phyloP scores from a whole-genome alignment of 768 basidiomycete species.

The Psilocybe sp. region DNA sequence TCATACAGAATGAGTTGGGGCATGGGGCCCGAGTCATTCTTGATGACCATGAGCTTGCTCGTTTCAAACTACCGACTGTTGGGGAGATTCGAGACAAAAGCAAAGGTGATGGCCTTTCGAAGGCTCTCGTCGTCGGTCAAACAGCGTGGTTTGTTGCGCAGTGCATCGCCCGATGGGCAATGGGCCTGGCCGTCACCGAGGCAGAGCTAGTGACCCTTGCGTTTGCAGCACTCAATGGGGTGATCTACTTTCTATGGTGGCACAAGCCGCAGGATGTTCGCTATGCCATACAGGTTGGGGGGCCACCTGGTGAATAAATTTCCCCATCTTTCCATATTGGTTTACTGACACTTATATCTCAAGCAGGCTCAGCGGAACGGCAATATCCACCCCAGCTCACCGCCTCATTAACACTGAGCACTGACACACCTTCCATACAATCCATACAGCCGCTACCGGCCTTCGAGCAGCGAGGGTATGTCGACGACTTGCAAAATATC shows the following conservation, averaged over 20 bases:
- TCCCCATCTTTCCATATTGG: too few species aligned
- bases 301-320: too few species aligned
- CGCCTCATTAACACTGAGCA: too few species aligned
- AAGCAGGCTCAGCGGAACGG: too few species aligned
- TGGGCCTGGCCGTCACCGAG: slow-evolving; percentile 22
- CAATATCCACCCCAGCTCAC: too few species aligned
- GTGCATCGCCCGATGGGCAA: slow-evolving; percentile 17
- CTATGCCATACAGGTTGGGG: too few species aligned
- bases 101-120: slow-evolving; percentile 25
- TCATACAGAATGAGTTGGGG: neutral
- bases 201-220: slow-evolving; percentile 32
- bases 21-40: neutral
- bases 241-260: slow-evolving; percentile 32
- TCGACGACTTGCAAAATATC: too few species aligned
- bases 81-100: slow-evolving; percentile 9
- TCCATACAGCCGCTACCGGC: too few species aligned
- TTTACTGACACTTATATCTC: too few species aligned
- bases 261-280: slow-evolving; percentile 30
- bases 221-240: slow-evolving; percentile 23
- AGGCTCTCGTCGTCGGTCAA: slow-evolving; percentile 26
- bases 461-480: too few species aligned
- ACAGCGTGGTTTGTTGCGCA: slow-evolving; percentile 29
- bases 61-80: slow-evolving; percentile 5
- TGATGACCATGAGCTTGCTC: too few species aligned
- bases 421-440: too few species aligned